phyloP scores from a whole-genome alignment of 2,329 filamentous ascomycete species.

The Rutstroemia sp. region DNA sequence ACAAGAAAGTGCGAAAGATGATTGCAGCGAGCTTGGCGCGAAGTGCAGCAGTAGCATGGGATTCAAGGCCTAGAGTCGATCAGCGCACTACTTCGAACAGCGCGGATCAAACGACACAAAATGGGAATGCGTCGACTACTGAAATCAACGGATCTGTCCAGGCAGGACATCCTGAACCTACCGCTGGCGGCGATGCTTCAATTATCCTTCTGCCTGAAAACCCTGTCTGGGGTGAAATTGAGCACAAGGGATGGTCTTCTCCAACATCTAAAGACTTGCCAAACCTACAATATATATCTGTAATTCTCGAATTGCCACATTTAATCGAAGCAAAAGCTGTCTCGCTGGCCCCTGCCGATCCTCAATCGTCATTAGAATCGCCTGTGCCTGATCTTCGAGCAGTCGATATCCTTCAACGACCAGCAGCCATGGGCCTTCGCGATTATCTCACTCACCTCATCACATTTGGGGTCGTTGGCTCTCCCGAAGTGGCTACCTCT shows the following conservation, averaged over 20 bases:
- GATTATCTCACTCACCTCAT: constrained; percentile 71
- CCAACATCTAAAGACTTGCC: constrained; percentile 68
- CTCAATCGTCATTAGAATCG: constrained; percentile 32
- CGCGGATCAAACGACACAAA: constrained; percentile 25
- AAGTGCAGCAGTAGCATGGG: constrained; percentile 76
- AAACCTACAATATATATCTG: constrained; percentile 73
- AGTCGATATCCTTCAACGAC: constrained; percentile 64
- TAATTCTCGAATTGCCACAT: constrained; percentile 78
- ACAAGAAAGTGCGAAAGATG: constrained; percentile 65
- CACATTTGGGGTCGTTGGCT: constrained; percentile 56
- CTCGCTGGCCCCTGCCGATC: constrained; percentile 62
- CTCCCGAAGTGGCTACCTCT: constrained; percentile 38
- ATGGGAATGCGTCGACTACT: constrained; percentile 16
- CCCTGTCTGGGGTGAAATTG: constrained; percentile 68
- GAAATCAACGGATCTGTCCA: constrained; percentile 6
- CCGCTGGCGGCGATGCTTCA: constrained; percentile 16
- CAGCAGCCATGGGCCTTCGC: constrained; percentile 64
- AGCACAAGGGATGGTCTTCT: constrained; percentile 83
- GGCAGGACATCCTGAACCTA: constrained; percentile 5
- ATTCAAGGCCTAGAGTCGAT: constrained; percentile 60
- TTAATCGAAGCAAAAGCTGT: constrained; percentile 89
- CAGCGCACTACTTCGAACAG: constrained; percentile 24
- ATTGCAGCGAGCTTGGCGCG: constrained; percentile 65
- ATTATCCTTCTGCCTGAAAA: constrained; percentile 18
- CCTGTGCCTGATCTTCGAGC: constrained; percentile 57